A percentile compares a stretch with the other conserved stretches of the same genome.
Evolutionary conservation across 1,284 basidiomycete genomes (phyloP).

Genomic region (Cutaneotrichosporon sp.): DNA sequence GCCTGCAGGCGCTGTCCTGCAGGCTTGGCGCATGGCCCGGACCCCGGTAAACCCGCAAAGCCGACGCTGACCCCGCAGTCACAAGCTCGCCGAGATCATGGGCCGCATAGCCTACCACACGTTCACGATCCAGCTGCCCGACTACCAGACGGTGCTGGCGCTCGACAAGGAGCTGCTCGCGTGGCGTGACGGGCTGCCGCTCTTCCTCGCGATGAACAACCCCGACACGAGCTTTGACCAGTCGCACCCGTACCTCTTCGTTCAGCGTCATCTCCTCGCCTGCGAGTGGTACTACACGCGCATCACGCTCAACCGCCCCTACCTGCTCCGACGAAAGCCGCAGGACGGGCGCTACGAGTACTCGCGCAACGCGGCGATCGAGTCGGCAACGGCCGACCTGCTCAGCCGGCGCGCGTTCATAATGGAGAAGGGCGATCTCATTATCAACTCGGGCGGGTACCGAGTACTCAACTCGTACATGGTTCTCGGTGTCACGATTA

Average conservation of each 20-base stretch:
- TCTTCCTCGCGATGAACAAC: slow-evolving; percentile 49
- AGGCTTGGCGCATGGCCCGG: no score
- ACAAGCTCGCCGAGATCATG: slow-evolving; percentile 54
- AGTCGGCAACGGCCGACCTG: slow-evolving; percentile 54
- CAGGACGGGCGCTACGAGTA: slow-evolving; percentile 53
- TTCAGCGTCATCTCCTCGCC: slow-evolving; percentile 51
- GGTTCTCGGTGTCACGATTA: slow-evolving; percentile 54
- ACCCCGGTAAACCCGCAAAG: not conserved
- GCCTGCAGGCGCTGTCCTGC: not conserved
- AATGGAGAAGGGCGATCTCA: slow-evolving; percentile 54
- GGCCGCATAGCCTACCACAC: slow-evolving; percentile 55
- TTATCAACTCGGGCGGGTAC: slow-evolving; percentile 53
- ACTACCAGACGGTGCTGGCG: slow-evolving; percentile 54
- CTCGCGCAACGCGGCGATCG: slow-evolving; percentile 54
- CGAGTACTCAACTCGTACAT: slow-evolving; percentile 55
- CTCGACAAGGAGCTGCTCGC: slow-evolving; percentile 55
- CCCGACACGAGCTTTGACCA: slow-evolving; percentile 48
- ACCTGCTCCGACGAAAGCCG: slow-evolving; percentile 52
- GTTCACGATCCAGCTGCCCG: slow-evolving; percentile 55
- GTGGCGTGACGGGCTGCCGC: slow-evolving; percentile 50
- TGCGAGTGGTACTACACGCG: slow-evolving; percentile 53
- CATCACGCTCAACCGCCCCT: slow-evolving; percentile 53
- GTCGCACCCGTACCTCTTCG: slow-evolving; percentile 50
- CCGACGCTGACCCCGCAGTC: slow-evolving; percentile 30
- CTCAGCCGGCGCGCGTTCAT: slow-evolving; percentile 52